phyloP scores from a whole-genome alignment of 352 stramenopile genomes.

The Globisporangium yorkense region DNA sequence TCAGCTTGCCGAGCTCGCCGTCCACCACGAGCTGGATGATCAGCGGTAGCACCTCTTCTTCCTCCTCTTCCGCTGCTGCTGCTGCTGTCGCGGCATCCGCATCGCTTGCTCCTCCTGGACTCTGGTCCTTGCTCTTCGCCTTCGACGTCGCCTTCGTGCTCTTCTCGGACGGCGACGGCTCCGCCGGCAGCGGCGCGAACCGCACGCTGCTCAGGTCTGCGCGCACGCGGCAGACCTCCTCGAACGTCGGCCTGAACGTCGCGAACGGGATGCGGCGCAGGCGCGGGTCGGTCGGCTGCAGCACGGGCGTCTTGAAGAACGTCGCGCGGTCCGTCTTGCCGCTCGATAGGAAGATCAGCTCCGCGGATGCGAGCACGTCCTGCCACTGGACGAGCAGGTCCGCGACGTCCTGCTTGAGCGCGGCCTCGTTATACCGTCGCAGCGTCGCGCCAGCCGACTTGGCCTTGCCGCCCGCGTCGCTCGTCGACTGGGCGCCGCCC shows the following conservation, averaged over 20 bases:
- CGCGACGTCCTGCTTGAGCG: conserved; percentile 87
- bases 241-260: conserved; percentile 81
- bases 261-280: conserved; percentile 79
- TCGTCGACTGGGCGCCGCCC: conserved; percentile 87
- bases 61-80: conserved; percentile 11
- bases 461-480: conserved; percentile 83
- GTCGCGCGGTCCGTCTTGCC: conserved; percentile 66
- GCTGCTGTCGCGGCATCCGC: background rate
- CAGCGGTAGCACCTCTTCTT: conserved; percentile 18
- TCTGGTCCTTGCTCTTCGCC: conserved; percentile 8
- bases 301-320: conserved; percentile 78
- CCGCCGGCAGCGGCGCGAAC: conserved; percentile 45
- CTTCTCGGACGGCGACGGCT: conserved; percentile 10
- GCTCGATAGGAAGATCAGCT: conserved; percentile 72
- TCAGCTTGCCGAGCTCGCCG: conserved; percentile 28
- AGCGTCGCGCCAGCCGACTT: conserved; percentile 92
- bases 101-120: background rate
- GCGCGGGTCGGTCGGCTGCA: conserved; percentile 52
- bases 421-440: conserved; percentile 88
- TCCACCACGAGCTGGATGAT: conserved; percentile 39
- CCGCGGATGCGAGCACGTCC: conserved; percentile 29
- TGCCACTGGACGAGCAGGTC: conserved; percentile 83
- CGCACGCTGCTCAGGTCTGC: conserved; percentile 62
- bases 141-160: conserved; percentile 21
- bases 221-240: conserved; percentile 76